Evolutionary conservation across 2,329 filamentous ascomycete species (phyloP), one percentile per base, ranked within the genome.

Genomic region (Penicillium sumatraense): DNA sequence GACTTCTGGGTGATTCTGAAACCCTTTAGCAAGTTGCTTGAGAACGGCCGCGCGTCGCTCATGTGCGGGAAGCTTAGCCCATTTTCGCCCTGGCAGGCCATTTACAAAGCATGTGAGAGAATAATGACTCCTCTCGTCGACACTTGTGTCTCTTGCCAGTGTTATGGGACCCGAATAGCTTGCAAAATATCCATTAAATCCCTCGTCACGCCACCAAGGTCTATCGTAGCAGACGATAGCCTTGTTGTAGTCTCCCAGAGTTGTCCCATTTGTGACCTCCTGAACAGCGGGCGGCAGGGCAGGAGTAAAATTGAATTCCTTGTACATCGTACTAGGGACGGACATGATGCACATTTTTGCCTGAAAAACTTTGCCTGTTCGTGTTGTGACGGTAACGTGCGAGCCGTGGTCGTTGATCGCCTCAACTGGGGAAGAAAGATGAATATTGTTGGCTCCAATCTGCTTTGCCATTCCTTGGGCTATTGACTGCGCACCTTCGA

Each of bases 401-500:
- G 51, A 42, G 42, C 42, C 48, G 27, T 50, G 21, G 23, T 57
- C 38, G 18, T 45, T 45, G 16, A 53, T 57, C 20, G 40, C 29
- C 18, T 24, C 9, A 7, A 49, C 48, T 47, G 66, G 70, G 48
- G 60, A 56, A 2, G 60, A 54, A 0, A 66, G 51, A 26, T 60
- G 51, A 20, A 66, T 57, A 38, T 59, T 60, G 29, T 48, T 48
- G 7, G 18, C 11, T 3, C 68, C 65, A 11, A 73, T 49, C 2
- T 71, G 48, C 1, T 63, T 35, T 3, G 71, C 69, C 1, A 73
- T 61, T 1, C 65, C 68, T 0, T 60, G 18, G 20, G 36, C 20
- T 5, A 40, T 40, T 21, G 36, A 40, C 18, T 40, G 36, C 14
- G 36, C 36, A 2, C 36, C 36, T 40, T 23, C 31, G n/a, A 4